Base-by-base conservation (phyloP, 768 basidiomycete species). In the Tricholoma saponaceum region DNA sequence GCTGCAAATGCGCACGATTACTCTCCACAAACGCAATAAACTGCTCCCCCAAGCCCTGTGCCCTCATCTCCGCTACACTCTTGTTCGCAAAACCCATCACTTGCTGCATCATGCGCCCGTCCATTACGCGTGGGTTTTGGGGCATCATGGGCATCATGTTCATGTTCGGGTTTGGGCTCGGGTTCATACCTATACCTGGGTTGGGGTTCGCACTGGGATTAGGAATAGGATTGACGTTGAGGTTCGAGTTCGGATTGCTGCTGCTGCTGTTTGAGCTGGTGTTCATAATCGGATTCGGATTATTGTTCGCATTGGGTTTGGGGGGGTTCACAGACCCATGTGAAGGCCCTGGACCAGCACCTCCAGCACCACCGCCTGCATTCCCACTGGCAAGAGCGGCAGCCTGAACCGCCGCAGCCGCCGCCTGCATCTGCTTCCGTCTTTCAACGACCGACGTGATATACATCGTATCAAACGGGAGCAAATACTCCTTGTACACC, bases 401-500 rank as follows among this genome's bases (percentile, higher is more conserved):
- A 25, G 54, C 58, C 35, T 39, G 54, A 28, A 58, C 56, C 60
- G 54, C 56, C 25, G 51, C 53, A 16, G 58, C 49, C 18, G 49
- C 56, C 16, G 58, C 56, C 33, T 68, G 66, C 58, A 59, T 55
- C 60, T 72, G 75, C 50, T 63, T 57, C 43, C 69, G 69, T 33
- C 62, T 59, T 1, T 77, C 72, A 51, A 76, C 60, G 22, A 81
- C 68, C 13, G 79, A 78, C 37, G 64, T 23, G 53, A 81, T 70
- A 59, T 87, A 86, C 37, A 78, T 76, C 14, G 68, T 62, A 65
- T 91, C 88, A 64, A 90, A 89, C 18, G 65, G 63, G 4, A 66
- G 60, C 12, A 91, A 76, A 60, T 80, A 84, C 32, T 81, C 77
- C 54, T 80, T 79, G 70, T 90, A 90, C 23, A 84, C 75, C 60